Evolutionary conservation across 306 rosid genomes (phyloP), one percentile per base, ranked within the genome.

Genomic region (Cucumis sativus): DNA sequence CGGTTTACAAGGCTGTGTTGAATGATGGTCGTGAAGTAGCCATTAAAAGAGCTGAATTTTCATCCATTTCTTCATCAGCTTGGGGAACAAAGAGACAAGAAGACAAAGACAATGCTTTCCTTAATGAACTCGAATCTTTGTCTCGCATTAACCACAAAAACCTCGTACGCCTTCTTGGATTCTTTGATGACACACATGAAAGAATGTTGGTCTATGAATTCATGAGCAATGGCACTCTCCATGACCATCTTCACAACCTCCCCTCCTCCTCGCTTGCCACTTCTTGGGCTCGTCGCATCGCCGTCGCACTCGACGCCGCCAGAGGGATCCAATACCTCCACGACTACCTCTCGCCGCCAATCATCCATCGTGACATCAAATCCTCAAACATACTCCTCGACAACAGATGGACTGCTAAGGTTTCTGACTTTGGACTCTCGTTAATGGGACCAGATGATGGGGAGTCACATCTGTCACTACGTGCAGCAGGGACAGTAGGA

Each of bases 61-160:
- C 89, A 0, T 18, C 83, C n/a, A 64, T 82, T 10, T 71, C 88
- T 17, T 80, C 86, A 2, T 4, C 52, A 21, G 60, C 74, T 0
- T 58, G 73, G 59, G 77, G 61, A 12, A 78, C 91, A 62, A 90
- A 58, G 76, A 84, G 83, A 60, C 93, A 94, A 73, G 91, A 89
- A 64, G 97, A 95, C 87, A 87, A 79, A n/a, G 96, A 95, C 86
- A 77, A 58, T 8, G 96, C 97, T 0, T 95, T 95, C 52, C 80
- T 90, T 0, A 89, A 88, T 15, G 98, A 95, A 74, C 96, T 95
- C 0, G 96, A 95, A 37, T 81, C 87, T 0, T 75, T 92, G 3
- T 95, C 97, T 1, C 88, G 98, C 23, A 89, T 95, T 80, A 88
- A 92, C 90, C 98, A 95, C 77, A 95, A 88, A 82, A 92, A 95